phyloP scores from a whole-genome alignment of 768 basidiomycete species.

The Agrocybe praecox region DNA sequence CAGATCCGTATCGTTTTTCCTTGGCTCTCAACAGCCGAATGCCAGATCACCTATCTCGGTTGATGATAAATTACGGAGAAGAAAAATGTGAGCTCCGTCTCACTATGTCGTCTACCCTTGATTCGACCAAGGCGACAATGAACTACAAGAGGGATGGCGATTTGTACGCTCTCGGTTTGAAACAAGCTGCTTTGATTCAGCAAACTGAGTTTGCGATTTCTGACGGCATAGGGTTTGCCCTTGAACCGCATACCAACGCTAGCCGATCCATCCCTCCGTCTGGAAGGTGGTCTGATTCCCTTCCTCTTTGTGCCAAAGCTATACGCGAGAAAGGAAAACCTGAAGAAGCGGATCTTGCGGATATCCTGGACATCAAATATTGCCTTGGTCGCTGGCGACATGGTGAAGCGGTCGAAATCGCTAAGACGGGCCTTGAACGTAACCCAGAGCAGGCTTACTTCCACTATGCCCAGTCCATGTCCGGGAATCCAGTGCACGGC shows the following conservation, averaged over 20 bases:
- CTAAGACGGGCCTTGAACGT: slow-evolving; percentile 48
- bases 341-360: slow-evolving; percentile 52
- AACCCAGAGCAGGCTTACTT: slow-evolving; percentile 65
- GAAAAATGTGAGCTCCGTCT: slow-evolving; percentile 48
- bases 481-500: slow-evolving; percentile 48
- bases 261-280: background rate
- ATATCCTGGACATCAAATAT: slow-evolving; percentile 67
- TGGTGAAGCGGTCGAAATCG: slow-evolving; percentile 47
- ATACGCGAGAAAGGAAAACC: slow-evolving; percentile 44
- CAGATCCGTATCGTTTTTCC: slow-evolving; percentile 53
- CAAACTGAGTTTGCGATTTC: slow-evolving; percentile 61
- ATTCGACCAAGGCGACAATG: slow-evolving; percentile 58
- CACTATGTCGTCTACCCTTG: slow-evolving; percentile 37
- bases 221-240: slow-evolving; percentile 40
- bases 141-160: slow-evolving; percentile 38
- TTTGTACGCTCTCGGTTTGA: slow-evolving; percentile 51
- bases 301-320: slow-evolving; percentile 59
- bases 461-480: slow-evolving; percentile 62
- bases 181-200: slow-evolving; percentile 49
- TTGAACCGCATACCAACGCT: background rate
- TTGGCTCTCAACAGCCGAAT: slow-evolving; percentile 38
- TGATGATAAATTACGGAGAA: slow-evolving; percentile 49
- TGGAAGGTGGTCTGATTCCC: slow-evolving; percentile 49
- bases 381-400: slow-evolving; percentile 48
- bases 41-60: slow-evolving; percentile 44